A percentile compares a stretch with the other conserved stretches of the same genome.
Evolutionary conservation across 2,329 filamentous ascomycete genomes (phyloP).

Genomic region (Whalleya microplaca): DNA sequence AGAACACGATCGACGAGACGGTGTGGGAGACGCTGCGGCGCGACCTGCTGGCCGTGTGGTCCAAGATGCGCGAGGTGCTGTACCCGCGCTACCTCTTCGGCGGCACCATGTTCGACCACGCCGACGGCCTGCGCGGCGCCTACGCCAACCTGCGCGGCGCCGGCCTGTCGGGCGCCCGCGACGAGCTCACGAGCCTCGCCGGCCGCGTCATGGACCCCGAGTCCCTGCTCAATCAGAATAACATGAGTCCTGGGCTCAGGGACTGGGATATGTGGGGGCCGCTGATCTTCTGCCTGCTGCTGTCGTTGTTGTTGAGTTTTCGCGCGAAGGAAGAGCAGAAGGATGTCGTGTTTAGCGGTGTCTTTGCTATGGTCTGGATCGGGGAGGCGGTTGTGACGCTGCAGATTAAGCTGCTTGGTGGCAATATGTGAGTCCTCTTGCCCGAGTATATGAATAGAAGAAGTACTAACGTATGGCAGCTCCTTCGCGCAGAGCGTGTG

Average conservation of each 20-base stretch:
- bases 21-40: slow-evolving; percentile 97
- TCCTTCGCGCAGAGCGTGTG: slow-evolving; percentile 98
- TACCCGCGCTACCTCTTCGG: slow-evolving; percentile 92
- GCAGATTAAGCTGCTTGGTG: slow-evolving; percentile 94
- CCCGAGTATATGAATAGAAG: not conserved
- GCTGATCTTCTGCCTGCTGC: slow-evolving; percentile 86
- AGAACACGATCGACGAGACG: slow-evolving; percentile 94
- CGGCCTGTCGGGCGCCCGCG: slow-evolving; percentile 61
- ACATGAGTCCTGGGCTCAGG: slow-evolving; percentile 86
- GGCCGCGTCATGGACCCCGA: slow-evolving; percentile 68
- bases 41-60: slow-evolving; percentile 91
- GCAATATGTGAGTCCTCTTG: slow-evolving; percentile 79
- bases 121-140: slow-evolving; percentile 59
- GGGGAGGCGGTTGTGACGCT: slow-evolving; percentile 96
- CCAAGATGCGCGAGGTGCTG: slow-evolving; percentile 96
- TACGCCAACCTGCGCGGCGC: slow-evolving; percentile 64
- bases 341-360: slow-evolving; percentile 89
- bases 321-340: slow-evolving; percentile 79
- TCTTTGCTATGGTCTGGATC: slow-evolving; percentile 97
- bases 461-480: slow-evolving; percentile 51
- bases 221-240: slow-evolving; percentile 59
- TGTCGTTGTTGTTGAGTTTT: slow-evolving; percentile 87
- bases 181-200: slow-evolving; percentile 64
- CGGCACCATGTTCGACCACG: slow-evolving; percentile 64
- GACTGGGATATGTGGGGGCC: slow-evolving; percentile 99